phyloP scores from a whole-genome alignment of 2,329 filamentous ascomycete species.

The Ophiostoma pallidulum region DNA sequence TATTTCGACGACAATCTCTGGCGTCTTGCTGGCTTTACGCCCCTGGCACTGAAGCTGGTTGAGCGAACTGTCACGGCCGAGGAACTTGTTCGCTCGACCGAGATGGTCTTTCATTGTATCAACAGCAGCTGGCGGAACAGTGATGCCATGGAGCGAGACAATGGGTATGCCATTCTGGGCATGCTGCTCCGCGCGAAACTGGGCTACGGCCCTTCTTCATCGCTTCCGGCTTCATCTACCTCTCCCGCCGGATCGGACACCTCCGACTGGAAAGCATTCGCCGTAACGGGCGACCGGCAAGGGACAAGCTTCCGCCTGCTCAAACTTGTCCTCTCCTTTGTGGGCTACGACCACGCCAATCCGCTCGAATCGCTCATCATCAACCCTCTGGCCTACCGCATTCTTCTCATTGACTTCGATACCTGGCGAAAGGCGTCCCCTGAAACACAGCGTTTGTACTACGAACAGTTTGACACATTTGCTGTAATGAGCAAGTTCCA shows the following conservation, averaged over 20 bases:
- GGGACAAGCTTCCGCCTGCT: conserved; percentile 55
- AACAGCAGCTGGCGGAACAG: conserved; percentile 94
- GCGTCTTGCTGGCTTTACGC: conserved; percentile 84
- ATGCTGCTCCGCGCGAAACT: conserved; percentile 78
- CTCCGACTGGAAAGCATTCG: conserved; percentile 25
- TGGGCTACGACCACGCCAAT: conserved; percentile 74
- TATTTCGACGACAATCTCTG: conserved; percentile 87
- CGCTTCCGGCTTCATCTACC: conserved; percentile 14
- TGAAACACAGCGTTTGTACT: conserved; percentile 79
- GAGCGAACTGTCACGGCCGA: conserved; percentile 64
- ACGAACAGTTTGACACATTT: conserved; percentile 83
- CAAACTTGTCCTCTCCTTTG: conserved; percentile 69
- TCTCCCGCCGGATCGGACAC: neutral
- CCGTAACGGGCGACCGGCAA: conserved; percentile 42
- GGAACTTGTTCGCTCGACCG: conserved; percentile 64
- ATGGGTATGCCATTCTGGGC: conserved; percentile 82
- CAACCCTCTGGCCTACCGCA: conserved; percentile 88
- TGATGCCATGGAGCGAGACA: conserved; percentile 94
- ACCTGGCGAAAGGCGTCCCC: conserved; percentile 77
- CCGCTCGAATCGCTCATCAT: conserved; percentile 87
- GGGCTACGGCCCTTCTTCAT: conserved; percentile 36
- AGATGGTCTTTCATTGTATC: conserved; percentile 78
- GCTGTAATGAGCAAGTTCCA: conserved; percentile 84
- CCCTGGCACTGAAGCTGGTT: conserved; percentile 73
- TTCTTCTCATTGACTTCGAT: conserved; percentile 85